Evolutionary conservation across 371 early-diverging fungal genomes (phyloP).

Genomic region (Funneliformis caledonium): DNA sequence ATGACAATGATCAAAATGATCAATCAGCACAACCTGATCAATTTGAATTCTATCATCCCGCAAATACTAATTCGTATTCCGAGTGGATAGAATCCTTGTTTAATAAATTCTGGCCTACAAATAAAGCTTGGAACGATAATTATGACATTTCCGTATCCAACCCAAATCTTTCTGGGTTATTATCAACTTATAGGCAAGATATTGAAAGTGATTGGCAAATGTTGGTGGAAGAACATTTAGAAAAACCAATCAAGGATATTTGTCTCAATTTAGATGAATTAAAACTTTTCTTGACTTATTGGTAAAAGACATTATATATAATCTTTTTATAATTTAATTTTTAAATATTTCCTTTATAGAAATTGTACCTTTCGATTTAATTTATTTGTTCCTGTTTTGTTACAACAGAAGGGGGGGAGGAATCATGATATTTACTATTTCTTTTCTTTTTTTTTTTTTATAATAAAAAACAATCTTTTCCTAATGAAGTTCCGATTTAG

Average conservation of each 20-base stretch:
- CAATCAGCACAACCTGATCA: not conserved
- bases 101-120: conserved; percentile 8
- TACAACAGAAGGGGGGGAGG: too few species aligned
- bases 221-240: conserved; percentile 22
- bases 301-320: not conserved
- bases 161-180: not conserved
- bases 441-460: too few species aligned
- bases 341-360: too few species aligned
- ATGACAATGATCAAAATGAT: not conserved
- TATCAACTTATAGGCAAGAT: not conserved
- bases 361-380: too few species aligned
- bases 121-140: conserved; percentile 17
- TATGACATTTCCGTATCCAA: conserved; percentile 19
- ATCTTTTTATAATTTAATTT: too few species aligned
- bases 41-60: conserved; percentile 17
- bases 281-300: conserved; percentile 26
- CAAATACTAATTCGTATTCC: conserved; percentile 16
- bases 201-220: conserved; percentile 21
- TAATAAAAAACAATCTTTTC: too few species aligned
- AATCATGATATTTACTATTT: too few species aligned
- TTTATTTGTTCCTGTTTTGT: too few species aligned
- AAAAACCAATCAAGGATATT: not conserved
- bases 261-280: conserved; percentile 6
- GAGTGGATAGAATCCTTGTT: conserved; percentile 22
- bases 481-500: too few species aligned